These are phyloP conservation scores for Calendula officinalis DNA, from an alignment of 129 eudicot genomes.

Conservation along the genomic window DNA sequence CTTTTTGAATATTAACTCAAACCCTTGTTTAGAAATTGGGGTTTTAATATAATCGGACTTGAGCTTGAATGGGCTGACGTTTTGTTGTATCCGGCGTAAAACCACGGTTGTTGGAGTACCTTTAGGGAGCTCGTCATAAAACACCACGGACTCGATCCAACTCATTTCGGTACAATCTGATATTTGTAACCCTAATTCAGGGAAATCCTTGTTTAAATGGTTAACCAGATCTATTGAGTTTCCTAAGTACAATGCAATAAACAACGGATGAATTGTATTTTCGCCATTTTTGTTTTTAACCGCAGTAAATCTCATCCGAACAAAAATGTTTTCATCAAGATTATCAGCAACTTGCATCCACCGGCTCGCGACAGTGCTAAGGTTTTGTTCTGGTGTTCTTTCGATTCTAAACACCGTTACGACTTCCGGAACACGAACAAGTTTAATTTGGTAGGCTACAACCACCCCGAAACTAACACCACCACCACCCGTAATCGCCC, in stretches of 20 bases:
- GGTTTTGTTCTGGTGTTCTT: conserved; percentile 4
- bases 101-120: background rate
- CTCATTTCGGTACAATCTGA: conserved; percentile 13
- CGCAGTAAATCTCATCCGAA: background rate
- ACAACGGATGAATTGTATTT: background rate
- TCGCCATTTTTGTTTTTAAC: background rate
- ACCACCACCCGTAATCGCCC: conserved; percentile 11
- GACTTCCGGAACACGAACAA: conserved; percentile 8
- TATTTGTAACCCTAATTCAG: conserved; percentile 9
- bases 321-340: background rate
- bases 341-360: conserved; percentile 11
- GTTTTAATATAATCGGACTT: conserved; percentile 10
- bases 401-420: background rate
- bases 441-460: background rate
- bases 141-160: conserved; percentile 11
- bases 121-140: background rate
- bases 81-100: background rate
- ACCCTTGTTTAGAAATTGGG: background rate
- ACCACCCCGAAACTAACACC: conserved; percentile 17
- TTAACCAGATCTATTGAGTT: background rate
- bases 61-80: background rate
- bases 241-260: background rate
- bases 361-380: background rate
- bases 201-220: background rate
- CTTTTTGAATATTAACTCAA: conserved; percentile 3